phyloP scores from a whole-genome alignment of 495 filamentous ascomycete genomes.

The Tuber aestivum region DNA sequence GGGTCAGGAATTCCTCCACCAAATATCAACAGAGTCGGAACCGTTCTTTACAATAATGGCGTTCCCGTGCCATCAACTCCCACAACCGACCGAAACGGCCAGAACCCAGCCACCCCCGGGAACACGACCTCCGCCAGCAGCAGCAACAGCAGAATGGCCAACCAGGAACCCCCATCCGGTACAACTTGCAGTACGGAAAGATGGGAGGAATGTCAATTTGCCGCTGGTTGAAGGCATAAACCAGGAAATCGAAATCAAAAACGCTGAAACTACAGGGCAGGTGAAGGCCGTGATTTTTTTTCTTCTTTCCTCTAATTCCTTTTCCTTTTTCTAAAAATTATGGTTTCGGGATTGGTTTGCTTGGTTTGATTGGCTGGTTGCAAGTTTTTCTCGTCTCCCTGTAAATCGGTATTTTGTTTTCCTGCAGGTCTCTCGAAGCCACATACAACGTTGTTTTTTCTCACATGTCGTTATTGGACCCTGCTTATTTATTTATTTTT shows the following conservation, averaged over 20 bases:
- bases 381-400: slow-evolving; percentile 1
- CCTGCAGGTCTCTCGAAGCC: background rate
- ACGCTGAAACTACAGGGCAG: background rate
- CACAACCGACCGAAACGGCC: slow-evolving; percentile 25
- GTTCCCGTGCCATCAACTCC: slow-evolving; percentile 34
- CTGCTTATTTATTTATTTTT: no score
- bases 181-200: slow-evolving; percentile 32
- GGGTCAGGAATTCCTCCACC: slow-evolving; percentile 35
- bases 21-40: slow-evolving; percentile 35
- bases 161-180: slow-evolving; percentile 24
- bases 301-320: background rate
- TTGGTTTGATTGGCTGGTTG: background rate
- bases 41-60: slow-evolving; percentile 37
- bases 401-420: slow-evolving; percentile 3
- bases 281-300: background rate
- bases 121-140: slow-evolving; percentile 31
- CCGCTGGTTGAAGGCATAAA: background rate
- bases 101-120: slow-evolving; percentile 29
- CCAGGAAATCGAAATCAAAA: background rate
- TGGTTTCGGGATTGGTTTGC: background rate
- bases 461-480: background rate
- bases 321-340: background rate
- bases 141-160: slow-evolving; percentile 16
- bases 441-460: background rate
- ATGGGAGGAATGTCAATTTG: slow-evolving; percentile 34